Conservation (phyloP, 352 stramenopile species). For the Globisporangium orthogonon region DNA sequence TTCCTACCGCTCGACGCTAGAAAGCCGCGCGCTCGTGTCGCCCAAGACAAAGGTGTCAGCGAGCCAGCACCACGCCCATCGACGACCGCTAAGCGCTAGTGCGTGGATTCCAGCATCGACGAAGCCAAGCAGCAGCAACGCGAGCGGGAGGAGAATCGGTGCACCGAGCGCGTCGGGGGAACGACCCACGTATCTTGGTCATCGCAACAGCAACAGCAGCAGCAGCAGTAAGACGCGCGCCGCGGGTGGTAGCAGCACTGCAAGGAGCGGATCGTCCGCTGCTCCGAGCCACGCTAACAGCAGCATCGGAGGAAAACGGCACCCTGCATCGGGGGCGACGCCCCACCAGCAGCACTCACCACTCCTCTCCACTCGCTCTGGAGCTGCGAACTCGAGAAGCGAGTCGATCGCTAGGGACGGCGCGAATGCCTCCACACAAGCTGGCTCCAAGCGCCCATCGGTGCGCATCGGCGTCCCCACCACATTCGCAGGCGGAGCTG, state of each 20-base stretch:
- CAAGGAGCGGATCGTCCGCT: background rate
- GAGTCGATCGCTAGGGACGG: background rate
- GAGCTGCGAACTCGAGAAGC: constrained; percentile 2
- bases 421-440: background rate
- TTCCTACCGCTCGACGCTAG: constrained; percentile 33
- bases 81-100: background rate
- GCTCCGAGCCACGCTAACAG: background rate
- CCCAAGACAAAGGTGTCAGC: constrained; percentile 9
- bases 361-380: background rate
- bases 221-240: background rate
- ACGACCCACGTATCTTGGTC: background rate
- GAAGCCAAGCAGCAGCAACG: background rate
- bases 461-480: constrained; percentile 8
- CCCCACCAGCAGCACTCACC: background rate
- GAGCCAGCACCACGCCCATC: background rate
- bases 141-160: background rate
- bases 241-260: background rate
- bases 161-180: too few species aligned
- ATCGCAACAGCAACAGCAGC: background rate
- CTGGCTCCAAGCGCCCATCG: constrained; percentile 5
- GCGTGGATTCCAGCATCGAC: background rate
- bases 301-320: background rate
- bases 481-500: background rate
- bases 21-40: constrained; percentile 27
- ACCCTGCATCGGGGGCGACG: background rate